These are phyloP conservation scores for Cercospora sojina DNA, from an alignment of 2,329 filamentous ascomycete genomes.

Conservation along the genomic window DNA sequence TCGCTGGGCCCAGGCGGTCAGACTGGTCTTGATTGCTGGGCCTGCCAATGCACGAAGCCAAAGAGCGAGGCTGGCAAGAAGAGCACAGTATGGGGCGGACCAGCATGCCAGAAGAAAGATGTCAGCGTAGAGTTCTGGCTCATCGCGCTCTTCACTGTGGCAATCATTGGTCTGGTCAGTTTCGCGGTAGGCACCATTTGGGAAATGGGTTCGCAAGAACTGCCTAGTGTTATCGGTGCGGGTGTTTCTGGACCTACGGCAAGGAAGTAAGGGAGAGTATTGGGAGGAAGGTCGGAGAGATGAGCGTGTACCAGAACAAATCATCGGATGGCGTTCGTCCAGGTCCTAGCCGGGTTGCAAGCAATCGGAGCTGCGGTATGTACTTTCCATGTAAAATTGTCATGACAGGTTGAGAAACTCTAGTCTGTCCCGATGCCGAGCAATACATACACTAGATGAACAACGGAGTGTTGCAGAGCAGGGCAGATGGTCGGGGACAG, in stretches of 20 bases:
- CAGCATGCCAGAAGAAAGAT: constrained; percentile 87
- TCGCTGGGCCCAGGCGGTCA: constrained; percentile 35
- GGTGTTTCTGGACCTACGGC: constrained; percentile 74
- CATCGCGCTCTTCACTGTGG: constrained; percentile 70
- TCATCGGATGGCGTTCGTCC: constrained; percentile 1
- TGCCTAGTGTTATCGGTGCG: constrained; percentile 94
- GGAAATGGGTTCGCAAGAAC: constrained; percentile 78
- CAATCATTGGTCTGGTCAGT: constrained; percentile 65
- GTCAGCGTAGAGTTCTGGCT: constrained; percentile 87
- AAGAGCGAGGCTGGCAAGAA: constrained; percentile 54
- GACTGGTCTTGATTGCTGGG: constrained; percentile 62
- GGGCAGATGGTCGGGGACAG: neutral
- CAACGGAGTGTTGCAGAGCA: neutral
- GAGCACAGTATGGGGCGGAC: constrained; percentile 76
- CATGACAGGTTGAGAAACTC: neutral
- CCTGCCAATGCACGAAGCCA: constrained; percentile 71
- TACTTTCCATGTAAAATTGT: constrained; percentile 9
- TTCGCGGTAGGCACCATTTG: constrained; percentile 77
- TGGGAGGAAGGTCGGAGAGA: neutral
- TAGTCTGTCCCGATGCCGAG: neutral
- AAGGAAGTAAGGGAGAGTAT: constrained; percentile 39
- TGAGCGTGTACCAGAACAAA: constrained; percentile 11
- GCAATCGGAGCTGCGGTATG: neutral
- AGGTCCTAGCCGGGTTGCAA: neutral
- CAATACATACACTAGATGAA: neutral